Percentiles rank a stretch among this genome's conserved stretches.
These are phyloP conservation scores for Pholiota microspora DNA, from an alignment of 768 basidiomycete genomes.

Conservation along the genomic window DNA sequence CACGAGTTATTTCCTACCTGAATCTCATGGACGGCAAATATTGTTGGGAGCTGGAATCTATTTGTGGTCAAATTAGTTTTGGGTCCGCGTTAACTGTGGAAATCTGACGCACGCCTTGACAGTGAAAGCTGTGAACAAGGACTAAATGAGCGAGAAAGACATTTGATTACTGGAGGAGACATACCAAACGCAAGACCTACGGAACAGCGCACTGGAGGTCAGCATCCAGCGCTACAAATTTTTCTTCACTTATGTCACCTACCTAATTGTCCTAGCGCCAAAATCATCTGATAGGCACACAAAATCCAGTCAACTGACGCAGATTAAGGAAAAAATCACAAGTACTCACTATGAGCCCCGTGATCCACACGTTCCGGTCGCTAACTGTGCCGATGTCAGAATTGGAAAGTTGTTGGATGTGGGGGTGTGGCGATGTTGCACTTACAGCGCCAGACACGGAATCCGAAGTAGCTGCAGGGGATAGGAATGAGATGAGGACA, in stretches of 20 bases:
- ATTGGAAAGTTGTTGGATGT: neutral
- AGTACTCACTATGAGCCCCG: conserved; percentile 48
- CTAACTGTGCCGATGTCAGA: conserved; percentile 43
- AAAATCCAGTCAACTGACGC: neutral
- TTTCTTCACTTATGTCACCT: conserved; percentile 4
- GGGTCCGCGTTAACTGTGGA: neutral
- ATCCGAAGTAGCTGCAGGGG: conserved; percentile 44
- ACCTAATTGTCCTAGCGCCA: conserved; percentile 53
- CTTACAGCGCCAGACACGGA: conserved; percentile 68
- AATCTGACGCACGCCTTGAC: conserved; percentile 38
- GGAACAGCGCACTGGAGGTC: neutral
- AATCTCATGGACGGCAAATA: conserved; percentile 42
- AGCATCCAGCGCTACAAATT: neutral
- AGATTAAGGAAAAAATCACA: neutral
- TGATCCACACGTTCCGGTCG: conserved; percentile 50
- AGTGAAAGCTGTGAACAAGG: conserved; percentile 36
- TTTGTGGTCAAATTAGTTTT: neutral
- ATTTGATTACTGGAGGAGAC: neutral
- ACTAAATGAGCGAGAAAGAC: neutral
- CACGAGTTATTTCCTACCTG: conserved; percentile 30
- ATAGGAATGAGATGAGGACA: conserved; percentile 23
- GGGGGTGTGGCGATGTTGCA: neutral
- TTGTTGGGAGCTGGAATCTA: conserved; percentile 40
- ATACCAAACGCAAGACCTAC: conserved; percentile 40
- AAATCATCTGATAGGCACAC: conserved; percentile 33